Base-by-base conservation (phyloP, 805 yeast species). In the Wickerhamiella vanderwaltii region DNA sequence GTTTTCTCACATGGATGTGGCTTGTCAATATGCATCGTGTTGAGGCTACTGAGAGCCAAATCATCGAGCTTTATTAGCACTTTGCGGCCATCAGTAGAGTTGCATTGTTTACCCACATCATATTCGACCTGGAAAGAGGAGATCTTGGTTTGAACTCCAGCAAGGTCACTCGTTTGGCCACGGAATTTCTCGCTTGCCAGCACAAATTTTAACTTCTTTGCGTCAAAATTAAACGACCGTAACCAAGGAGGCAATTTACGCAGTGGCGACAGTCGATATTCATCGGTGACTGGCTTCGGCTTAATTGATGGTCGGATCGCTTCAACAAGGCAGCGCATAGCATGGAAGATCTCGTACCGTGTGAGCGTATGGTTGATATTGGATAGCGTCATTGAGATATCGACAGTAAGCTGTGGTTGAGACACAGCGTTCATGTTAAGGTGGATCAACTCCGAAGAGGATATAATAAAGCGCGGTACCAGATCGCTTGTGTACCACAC, bases 341-440 rank as follows among this genome's bases (percentile, higher is more conserved):
- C 56, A 19, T 52, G 44, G 48, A 62, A 53, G 12, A 62, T 52
- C 40, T 62, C 65, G 23, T 51, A 52, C 35, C 54, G 51, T 9
- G 59, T 49, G 15, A 57, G 47, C 5, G 48, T 39, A 24, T 61
- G 45, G 20, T 53, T 51, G 20, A 59, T 53, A 20, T 49, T 49
- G 22, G 47, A 39, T 13, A 62, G 46, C 15, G 36, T 25, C 5
- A 52, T 59, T 11, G 40, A 35, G 5, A 57, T 30, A 12, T 45
- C 47, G n/a, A 58, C 59, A 3, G 47, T 37, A n/a, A 54, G 44
- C 19, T 40, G 38, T 3, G 65, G 63, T n/a, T 44, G 44, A n/a
- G 60, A 54, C 7, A 39, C 44, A 0, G 56, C 60, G 18, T 22
- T 40, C 5, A 53, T 46, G 15, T 45, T 39, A 30, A 59, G 32